Evolutionary conservation across 768 basidiomycete genomes (phyloP).

Genomic region (Lactarius sanguifluus): DNA sequence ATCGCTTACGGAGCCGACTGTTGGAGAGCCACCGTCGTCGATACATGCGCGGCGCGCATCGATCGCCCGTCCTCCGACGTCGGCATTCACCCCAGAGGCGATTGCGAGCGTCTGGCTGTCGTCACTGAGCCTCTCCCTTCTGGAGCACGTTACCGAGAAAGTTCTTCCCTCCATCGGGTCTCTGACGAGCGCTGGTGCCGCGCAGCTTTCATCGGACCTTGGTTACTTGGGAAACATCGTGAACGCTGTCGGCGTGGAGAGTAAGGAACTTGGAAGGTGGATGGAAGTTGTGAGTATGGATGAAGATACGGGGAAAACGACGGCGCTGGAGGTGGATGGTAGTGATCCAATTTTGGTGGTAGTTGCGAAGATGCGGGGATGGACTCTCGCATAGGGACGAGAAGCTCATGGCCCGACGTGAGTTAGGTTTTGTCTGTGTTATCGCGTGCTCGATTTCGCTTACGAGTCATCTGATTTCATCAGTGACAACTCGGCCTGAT

Average conservation of each 20-base stretch:
- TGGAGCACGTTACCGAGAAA: constrained; percentile 66
- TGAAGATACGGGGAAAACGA: constrained; percentile 36
- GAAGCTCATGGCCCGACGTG: neutral
- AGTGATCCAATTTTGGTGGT: constrained; percentile 19
- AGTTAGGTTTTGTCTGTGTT: neutral
- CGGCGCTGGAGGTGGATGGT: constrained; percentile 10
- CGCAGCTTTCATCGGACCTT: constrained; percentile 84
- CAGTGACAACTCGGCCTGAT: too few species aligned
- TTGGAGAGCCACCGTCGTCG: constrained; percentile 22
- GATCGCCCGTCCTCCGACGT: constrained; percentile 18
- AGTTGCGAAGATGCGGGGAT: constrained; percentile 22
- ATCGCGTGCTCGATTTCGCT: neutral
- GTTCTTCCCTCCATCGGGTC: constrained; percentile 71
- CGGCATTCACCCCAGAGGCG: constrained; percentile 61
- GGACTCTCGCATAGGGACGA: neutral
- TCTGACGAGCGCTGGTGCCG: constrained; percentile 65
- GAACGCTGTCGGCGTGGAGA: constrained; percentile 86
- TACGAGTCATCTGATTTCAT: neutral
- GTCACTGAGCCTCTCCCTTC: constrained; percentile 79
- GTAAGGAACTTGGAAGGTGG: constrained; percentile 78
- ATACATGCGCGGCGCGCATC: constrained; percentile 40
- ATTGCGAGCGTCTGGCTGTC: constrained; percentile 91
- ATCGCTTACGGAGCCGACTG: constrained; percentile 44
- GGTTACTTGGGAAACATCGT: constrained; percentile 91
- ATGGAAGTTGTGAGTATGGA: constrained; percentile 64